Conservation (phyloP, 2,329 filamentous ascomycete genomes). For the Diaporthe eres region DNA sequence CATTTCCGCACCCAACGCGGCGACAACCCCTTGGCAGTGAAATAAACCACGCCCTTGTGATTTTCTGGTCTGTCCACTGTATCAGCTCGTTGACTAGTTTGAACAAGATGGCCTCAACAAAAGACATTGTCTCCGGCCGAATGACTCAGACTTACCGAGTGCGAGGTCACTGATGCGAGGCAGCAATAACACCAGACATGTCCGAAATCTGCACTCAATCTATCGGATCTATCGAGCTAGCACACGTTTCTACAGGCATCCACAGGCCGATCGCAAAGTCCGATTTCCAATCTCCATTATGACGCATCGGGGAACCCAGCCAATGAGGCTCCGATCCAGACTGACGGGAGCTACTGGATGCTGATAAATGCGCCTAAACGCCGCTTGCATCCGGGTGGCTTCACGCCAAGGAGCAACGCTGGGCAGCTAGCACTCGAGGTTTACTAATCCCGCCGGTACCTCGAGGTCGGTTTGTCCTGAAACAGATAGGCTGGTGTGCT, state of each 20-base stretch:
- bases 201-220: background rate
- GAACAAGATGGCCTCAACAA: background rate
- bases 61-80: no score
- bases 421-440: background rate
- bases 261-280: conserved; percentile 10
- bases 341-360: background rate
- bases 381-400: background rate
- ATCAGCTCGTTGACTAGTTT: background rate
- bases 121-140: background rate
- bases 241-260: background rate
- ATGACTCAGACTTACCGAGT: background rate
- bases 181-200: background rate
- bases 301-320: conserved; percentile 27
- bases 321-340: conserved; percentile 10
- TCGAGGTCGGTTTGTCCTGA: background rate
- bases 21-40: background rate
- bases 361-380: conserved; percentile 38
- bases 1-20: background rate
- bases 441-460: conserved; percentile 32
- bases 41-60: background rate
- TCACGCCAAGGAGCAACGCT: conserved; percentile 8
- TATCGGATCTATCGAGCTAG: background rate
- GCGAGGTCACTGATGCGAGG: background rate
- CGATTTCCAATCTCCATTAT: conserved; percentile 37
- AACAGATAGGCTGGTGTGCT: background rate